Percentiles rank a stretch among this genome's conserved stretches.
Conservation (phyloP, 2,329 filamentous ascomycete genomes). For the Aspergillus sp. region DNA sequence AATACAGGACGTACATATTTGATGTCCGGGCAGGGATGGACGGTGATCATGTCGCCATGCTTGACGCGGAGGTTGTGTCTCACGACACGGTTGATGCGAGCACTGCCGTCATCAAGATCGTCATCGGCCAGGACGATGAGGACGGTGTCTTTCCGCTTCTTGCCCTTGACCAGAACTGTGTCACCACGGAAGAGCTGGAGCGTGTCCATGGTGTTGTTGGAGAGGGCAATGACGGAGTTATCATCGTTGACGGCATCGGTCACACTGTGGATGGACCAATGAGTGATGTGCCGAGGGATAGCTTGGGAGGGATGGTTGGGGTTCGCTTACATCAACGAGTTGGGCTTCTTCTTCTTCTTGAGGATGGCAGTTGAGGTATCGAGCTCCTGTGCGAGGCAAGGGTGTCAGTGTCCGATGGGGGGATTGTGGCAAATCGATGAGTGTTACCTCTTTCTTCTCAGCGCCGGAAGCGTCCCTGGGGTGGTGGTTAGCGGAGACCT, state of each 20-base stretch:
- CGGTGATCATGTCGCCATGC: constrained; percentile 96
- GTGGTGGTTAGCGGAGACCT: constrained; percentile 39
- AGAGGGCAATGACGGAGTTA: constrained; percentile 98
- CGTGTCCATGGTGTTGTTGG: constrained; percentile 98
- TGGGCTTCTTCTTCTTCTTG: constrained; percentile 99
- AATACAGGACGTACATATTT: constrained; percentile 99
- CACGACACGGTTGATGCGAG: constrained; percentile 96
- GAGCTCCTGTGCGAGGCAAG: constrained; percentile 61
- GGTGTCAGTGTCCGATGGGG: constrained; percentile 29
- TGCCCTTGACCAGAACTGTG: constrained; percentile 96
- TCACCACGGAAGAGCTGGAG: constrained; percentile 98
- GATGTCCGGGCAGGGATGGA: constrained; percentile 97
- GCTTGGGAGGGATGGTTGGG: background rate
- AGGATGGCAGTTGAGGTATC: constrained; percentile 94
- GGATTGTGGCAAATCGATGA: constrained; percentile 30
- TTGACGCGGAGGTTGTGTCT: constrained; percentile 98
- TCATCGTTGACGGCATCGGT: constrained; percentile 99
- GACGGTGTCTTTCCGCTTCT: constrained; percentile 99
- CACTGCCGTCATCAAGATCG: constrained; percentile 95
- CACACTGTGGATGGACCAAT: constrained; percentile 65
- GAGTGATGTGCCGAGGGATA: constrained; percentile 16
- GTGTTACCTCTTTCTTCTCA: constrained; percentile 73
- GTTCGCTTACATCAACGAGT: constrained; percentile 82
- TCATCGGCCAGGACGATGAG: constrained; percentile 97
- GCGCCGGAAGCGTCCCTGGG: constrained; percentile 82